phyloP scores from a whole-genome alignment of 176 grass and related monocot genomes.

The Triticum urartu region DNA sequence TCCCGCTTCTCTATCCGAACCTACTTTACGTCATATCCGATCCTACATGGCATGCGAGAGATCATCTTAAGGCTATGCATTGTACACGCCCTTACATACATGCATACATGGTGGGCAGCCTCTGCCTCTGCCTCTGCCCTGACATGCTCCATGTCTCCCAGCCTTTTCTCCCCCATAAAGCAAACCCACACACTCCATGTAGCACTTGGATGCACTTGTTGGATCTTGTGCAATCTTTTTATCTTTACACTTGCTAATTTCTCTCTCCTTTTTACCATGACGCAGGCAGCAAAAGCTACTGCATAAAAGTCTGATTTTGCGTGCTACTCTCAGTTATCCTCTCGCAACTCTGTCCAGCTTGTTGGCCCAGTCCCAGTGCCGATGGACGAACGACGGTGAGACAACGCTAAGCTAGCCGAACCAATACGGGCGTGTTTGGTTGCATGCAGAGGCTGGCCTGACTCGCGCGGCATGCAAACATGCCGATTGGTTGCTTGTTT shows the following conservation, averaged over 20 bases:
- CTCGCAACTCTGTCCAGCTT: not conserved
- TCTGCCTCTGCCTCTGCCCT: conserved; percentile 16
- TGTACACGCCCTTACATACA: not conserved
- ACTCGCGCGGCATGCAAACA: too few relatives aligned
- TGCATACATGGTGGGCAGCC: conserved; percentile 36
- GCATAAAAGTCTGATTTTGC: conserved; percentile 35
- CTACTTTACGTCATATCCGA: too few relatives aligned
- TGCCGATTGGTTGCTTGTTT: too few relatives aligned
- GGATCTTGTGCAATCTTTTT: conserved; percentile 41
- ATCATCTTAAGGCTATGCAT: too few relatives aligned
- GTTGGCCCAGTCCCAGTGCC: too few relatives aligned
- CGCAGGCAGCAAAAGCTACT: conserved; percentile 27
- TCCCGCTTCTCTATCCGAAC: too few relatives aligned
- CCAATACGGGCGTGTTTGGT: too few relatives aligned
- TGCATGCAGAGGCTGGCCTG: too few relatives aligned
- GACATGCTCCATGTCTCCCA: conserved; percentile 55
- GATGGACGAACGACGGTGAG: too few relatives aligned
- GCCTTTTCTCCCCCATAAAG: conserved; percentile 59
- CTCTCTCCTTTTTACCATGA: conserved; percentile 17
- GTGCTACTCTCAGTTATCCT: conserved; percentile 35
- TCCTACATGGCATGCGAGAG: too few relatives aligned
- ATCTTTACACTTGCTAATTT: not conserved
- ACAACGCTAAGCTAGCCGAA: too few relatives aligned
- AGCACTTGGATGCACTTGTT: conserved; percentile 56
- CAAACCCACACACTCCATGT: conserved; percentile 30